Evolutionary conservation across 108 stramenopile genomes (phyloP).

Genomic region (Cyclotella sp.): DNA sequence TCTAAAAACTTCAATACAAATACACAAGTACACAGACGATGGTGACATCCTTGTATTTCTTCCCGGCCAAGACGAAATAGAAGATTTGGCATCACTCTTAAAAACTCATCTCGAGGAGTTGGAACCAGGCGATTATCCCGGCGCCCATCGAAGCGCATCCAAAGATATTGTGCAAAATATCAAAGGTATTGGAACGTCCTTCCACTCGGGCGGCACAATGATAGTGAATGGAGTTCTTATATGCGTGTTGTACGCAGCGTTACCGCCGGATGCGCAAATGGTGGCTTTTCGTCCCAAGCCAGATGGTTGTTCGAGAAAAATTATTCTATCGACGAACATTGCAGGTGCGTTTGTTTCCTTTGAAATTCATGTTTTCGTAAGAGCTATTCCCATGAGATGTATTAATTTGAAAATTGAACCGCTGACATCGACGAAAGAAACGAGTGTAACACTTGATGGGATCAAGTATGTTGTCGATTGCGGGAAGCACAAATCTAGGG

Average conservation of each 20-base stretch:
- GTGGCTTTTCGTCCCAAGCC: conserved; percentile 81
- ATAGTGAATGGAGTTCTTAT: conserved; percentile 79
- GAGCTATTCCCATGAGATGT: not conserved
- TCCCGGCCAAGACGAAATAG: conserved; percentile 98
- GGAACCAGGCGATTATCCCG: conserved; percentile 29
- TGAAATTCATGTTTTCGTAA: too few relatives aligned
- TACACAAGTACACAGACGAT: conserved; percentile 75
- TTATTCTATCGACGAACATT: conserved; percentile 97
- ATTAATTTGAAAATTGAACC: not conserved
- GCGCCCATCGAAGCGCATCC: not conserved
- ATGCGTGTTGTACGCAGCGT: conserved; percentile 79
- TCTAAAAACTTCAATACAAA: conserved; percentile 83
- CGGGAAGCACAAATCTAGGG: conserved; percentile 86
- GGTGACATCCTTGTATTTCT: conserved; percentile 95
- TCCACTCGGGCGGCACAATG: conserved; percentile 58
- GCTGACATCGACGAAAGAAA: conserved; percentile 64
- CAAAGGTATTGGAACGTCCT: conserved; percentile 65
- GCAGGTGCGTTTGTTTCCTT: conserved; percentile 40
- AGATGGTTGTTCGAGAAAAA: conserved; percentile 74
- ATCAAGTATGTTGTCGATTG: conserved; percentile 95
- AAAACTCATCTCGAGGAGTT: conserved; percentile 71
- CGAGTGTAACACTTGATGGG: conserved; percentile 94
- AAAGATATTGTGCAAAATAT: conserved; percentile 67
- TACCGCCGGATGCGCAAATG: conserved; percentile 80
- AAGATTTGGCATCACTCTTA: conserved; percentile 74